Base-by-base conservation (phyloP, 495 filamentous ascomycete genomes). In the Letharia columbiana region DNA sequence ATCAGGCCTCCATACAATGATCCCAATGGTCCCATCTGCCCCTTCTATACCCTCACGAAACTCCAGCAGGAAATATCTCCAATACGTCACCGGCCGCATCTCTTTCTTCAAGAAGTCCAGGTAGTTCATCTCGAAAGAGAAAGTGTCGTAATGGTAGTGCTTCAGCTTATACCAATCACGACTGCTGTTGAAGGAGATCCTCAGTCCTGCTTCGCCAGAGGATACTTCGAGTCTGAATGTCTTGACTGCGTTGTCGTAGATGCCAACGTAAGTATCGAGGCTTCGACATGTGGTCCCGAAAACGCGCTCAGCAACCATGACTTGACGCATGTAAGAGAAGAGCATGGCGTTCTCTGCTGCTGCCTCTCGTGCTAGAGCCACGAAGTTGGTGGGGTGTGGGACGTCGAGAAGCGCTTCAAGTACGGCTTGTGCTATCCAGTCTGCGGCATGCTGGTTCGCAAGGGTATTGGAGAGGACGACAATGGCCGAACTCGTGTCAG, bases 401-500 rank as follows among this genome's bases (percentile, higher is more conserved):
- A 35, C 45, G 62, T 65, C 56, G 0, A 68, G 39, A 17, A 68
- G 17, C 18, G 66, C 58, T 39, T 68, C 66, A n/a, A 64, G 54
- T 20, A 68, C 40, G 11, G 59, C 49, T 56, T 68, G 66, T 41
- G 50, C 66, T 2, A 68, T 35, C 66, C 66, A 68, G 31, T 65
- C 66, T 44, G 66, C 54, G 0, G 61, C 31, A 37, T 68, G 54
- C 28, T 64, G 42, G 23, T 60, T 64, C 12, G 61, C 52, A 44
- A 63, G 44, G 13, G 66, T 57, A 17, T 69, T 69, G 13, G 42
- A 35, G 23, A 69, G 39, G 8, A 66, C 67, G 13, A 69, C 42
- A 33, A 69, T 60, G 2, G 67, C 67, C 2, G 67, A 47, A 9
- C 57, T 44, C 4, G 64, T 67, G 23, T 61, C 37, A 3, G 67